Evolutionary conservation across 106 monocot genomes (phyloP), one percentile per base, ranked within the genome.

Genomic region (Platanthera zijinensis): DNA sequence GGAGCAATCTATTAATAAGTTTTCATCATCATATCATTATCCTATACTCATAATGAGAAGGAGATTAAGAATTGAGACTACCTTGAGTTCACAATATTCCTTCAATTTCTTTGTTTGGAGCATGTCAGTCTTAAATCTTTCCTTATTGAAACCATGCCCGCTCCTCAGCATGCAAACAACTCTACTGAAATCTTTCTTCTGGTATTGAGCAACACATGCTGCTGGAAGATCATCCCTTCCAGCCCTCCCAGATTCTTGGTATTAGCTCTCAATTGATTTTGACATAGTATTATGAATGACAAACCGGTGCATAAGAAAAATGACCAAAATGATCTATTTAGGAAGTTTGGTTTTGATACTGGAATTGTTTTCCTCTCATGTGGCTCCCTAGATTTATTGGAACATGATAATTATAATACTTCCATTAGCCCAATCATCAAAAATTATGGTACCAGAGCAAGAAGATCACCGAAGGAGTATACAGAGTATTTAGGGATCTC

Each of bases 241-340:
- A 74, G 94, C 97, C 69, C 97, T 89, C 12, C 97, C 97, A 15
- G 97, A 99, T 86, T 99, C 97, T 77, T 99, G 97, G 76, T 94
- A 99, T 84, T 99, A 99, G 82, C 97, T 94, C 78, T 99, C 97
- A 50, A 99, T 91, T 56, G 97, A 94, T 79, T 99, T 99, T 3
- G 97, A 99, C 86, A 99, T 32, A 13, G 91, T 89, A 74, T 94
- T 91, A 72, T 99, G 97, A 53, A 99, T 87, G 59, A 99, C 97
- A 80, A 91, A 99, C 47, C 91, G 79, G 91, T 94, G 88, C 54
- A 78, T 48, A 6, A n/a, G n/a, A n/a, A 81, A 69, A 73, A 13
- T 50, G 10, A 11, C 2, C 72, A 74, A 25, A 25, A n/a, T n/a
- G n/a, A n/a, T n/a, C n/a, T n/a, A n/a, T n/a, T n/a, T n/a, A n/a